Base-by-base conservation (phyloP, 176 grass and related monocot species). In the Olyra latifolia region DNA sequence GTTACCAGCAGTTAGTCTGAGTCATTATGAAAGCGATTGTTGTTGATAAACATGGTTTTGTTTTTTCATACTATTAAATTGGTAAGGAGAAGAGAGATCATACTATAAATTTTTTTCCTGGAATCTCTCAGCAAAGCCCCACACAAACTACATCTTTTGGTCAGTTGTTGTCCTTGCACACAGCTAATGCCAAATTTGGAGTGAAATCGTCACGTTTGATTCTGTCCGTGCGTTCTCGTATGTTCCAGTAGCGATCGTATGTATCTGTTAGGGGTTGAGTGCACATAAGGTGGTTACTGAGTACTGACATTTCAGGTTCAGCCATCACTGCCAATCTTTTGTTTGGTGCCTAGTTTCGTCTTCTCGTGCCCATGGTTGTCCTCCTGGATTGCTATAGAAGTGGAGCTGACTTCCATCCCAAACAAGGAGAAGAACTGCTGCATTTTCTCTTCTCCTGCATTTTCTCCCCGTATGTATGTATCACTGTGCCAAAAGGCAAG, bases 351-450 rank as follows among this genome's bases (percentile, higher is more conserved):
- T 72, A 7, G 47, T 44, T 30, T 19, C 47, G 73, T 56, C 58
- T 17, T 54, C 16, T 57, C 29, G 9, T 10, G 54, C 7, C 35
- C 3, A 24, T 57, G 19, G 46, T n/a, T 74, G 75, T 68, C 68
- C 46, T 66, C 10, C 39, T 35, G 32, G 32, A 6, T 46, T 58
- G 28, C 46, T 40, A 64, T 27, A 52, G 42, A 55, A 57, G 53
- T 45, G 12, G 44, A 67, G 69, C 77, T 75, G 61, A 14, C 76
- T 38, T 88, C 69, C 81, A 69, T 75, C 69, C 74, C 41, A 75
- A 79, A 40, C 58, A 50, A 88, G 14, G 52, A n/a, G 58, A 50
- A 63, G 39, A 44, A 71, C 7, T 8, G 8, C 32, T 1, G 32
- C 5, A 35, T 35, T 35, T 35, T 35, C 32, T 35, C 32, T 4